Base-by-base conservation (phyloP, 257 asterid genomes). In the Lithospermum erythrorhizon region DNA sequence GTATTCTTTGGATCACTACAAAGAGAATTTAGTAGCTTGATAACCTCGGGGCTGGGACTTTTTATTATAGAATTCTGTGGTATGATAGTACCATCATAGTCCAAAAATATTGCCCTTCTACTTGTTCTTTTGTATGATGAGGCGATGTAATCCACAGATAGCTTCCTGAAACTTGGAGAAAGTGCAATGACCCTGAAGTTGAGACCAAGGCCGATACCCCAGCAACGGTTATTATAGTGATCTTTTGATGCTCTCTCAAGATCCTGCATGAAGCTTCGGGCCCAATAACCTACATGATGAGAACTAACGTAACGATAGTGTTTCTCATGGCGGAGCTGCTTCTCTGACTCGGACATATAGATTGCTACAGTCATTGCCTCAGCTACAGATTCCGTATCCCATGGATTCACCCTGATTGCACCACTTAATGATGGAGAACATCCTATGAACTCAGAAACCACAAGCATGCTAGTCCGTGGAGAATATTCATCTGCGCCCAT, bases 391-490 rank as follows among this genome's bases (percentile, higher is more conserved):
- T 87, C 93, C 53, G 80, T 81, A 75, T 90, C 94, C 95, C 95
- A 90, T 6, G 97, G 97, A 62, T 90, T 90, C 22, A 90, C 94
- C 80, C 97, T 81, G 47, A 90, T 87, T 21, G 94, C 95, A 71
- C 97, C 95, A 68, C 95, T 87, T 55, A 87, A 63, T 67, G 97
- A 87, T 14, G 97, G 95, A 9, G 97, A 89, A 77, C 97, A 89
- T 49, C 97, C 97, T 61, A 87, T 77, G 71, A 89, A 89, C 71
- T 89, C 95, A 0, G 95, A 89, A 57, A 89, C 97, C 49, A 89
- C 93, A 64, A 87, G 94, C 83, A 81, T 82, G 84, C 97, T 77
- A 20, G 95, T 82, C 57, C 78, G 73, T 32, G 85, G 89, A 61
- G 81, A 67, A 68, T 80, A 83, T 18, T 62, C 61, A 32, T 70